These are phyloP conservation scores for Populus hybrid DNA, from an alignment of 441 rosid species.

Conservation along the genomic window DNA sequence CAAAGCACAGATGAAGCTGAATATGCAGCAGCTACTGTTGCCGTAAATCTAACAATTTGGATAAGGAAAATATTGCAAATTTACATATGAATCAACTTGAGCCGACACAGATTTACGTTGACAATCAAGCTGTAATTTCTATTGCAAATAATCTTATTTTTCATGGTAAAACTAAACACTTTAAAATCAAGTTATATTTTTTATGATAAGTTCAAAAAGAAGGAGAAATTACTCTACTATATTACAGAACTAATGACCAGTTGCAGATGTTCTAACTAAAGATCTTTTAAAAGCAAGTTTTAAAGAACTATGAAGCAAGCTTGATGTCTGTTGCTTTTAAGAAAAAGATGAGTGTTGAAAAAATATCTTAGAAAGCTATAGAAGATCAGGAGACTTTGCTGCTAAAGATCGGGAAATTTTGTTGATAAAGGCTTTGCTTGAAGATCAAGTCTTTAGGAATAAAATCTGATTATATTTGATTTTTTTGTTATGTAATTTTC, in stretches of 20 bases:
- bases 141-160: background rate
- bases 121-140: background rate
- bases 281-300: background rate
- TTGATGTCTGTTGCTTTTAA: too few species aligned
- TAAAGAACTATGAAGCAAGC: background rate
- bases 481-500: too few species aligned
- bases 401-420: too few species aligned
- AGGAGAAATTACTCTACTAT: background rate
- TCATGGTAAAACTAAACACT: background rate
- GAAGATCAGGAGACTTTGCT: too few species aligned
- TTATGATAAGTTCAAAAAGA: background rate
- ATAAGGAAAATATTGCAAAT: background rate
- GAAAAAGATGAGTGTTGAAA: too few species aligned
- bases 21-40: background rate
- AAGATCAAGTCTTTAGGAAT: too few species aligned
- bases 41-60: background rate
- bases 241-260: background rate
- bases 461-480: too few species aligned
- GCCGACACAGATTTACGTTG: too few species aligned
- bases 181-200: background rate
- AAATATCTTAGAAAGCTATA: too few species aligned
- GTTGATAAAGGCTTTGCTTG: too few species aligned
- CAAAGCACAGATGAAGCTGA: background rate
- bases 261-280: background rate
- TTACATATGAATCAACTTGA: background rate